phyloP scores from a whole-genome alignment of 2,329 filamentous ascomycete species.

The Domatiomyces catenatus region DNA sequence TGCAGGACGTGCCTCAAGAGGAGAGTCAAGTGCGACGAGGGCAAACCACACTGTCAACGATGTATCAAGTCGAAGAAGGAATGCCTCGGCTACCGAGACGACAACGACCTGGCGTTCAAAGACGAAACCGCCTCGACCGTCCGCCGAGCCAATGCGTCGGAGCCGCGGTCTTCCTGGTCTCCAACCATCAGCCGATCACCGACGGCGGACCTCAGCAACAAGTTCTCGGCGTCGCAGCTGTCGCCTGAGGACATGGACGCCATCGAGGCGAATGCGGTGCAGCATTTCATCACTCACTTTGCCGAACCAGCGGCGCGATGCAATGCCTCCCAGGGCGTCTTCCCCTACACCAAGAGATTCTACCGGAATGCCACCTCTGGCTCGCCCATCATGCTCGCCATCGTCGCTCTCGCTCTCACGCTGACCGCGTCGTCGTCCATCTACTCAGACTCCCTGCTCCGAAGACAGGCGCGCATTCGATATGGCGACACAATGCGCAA shows the following conservation, averaged over 20 bases:
- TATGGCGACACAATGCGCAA: not conserved
- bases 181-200: not conserved
- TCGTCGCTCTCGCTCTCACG: not conserved
- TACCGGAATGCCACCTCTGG: not conserved
- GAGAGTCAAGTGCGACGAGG: conserved; percentile 1
- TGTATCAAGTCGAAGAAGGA: conserved; percentile 1
- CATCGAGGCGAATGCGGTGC: not conserved
- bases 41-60: not conserved
- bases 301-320: not conserved
- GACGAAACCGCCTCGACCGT: not conserved
- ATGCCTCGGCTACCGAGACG: not conserved
- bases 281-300: not conserved
- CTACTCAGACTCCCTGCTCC: not conserved
- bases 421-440: not conserved
- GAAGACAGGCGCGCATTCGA: not conserved
- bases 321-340: not conserved
- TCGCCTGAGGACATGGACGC: not conserved
- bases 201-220: not conserved
- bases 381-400: not conserved
- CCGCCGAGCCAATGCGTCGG: not conserved
- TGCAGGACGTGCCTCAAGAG: not conserved
- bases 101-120: not conserved
- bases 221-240: not conserved
- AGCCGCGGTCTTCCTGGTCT: not conserved
- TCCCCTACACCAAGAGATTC: not conserved